A percentile compares a stretch with the other conserved stretches of the same genome.
Conservation (phyloP, 2,329 filamentous ascomycete species). For the Epichloe glyceriae region DNA sequence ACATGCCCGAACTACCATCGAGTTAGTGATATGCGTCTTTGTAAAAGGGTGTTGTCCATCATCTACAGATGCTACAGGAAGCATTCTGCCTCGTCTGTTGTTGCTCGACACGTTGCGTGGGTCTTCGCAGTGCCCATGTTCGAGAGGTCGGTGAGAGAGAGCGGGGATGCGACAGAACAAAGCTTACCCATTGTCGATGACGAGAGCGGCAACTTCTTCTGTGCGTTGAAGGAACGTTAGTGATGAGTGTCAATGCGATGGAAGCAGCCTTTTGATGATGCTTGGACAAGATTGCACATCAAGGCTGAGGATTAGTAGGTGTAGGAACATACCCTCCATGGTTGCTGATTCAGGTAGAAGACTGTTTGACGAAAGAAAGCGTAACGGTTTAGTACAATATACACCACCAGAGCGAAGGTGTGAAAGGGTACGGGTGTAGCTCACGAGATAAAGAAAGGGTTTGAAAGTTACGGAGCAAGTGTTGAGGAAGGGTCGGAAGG, state of each 20-base stretch:
- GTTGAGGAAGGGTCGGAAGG: conserved; percentile 11
- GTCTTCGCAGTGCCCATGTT: conserved; percentile 4
- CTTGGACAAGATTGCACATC: background rate
- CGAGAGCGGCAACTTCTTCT: conserved; percentile 99
- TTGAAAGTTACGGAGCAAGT: conserved; percentile 5
- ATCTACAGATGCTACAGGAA: background rate
- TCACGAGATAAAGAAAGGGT: conserved; percentile 10
- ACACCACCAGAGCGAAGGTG: background rate
- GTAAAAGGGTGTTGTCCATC: background rate
- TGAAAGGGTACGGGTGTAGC: conserved; percentile 7
- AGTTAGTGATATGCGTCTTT: conserved; percentile 24
- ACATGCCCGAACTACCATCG: conserved; percentile 89
- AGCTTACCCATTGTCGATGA: conserved; percentile 99
- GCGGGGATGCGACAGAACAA: conserved; percentile 11
- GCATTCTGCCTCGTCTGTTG: background rate
- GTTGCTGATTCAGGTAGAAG: conserved; percentile 32
- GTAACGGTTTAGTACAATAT: conserved; percentile 4
- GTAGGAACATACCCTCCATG: conserved; percentile 39
- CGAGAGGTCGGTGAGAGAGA: conserved; percentile 25
- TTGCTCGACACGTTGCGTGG: conserved; percentile 1
- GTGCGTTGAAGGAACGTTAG: conserved; percentile 34
- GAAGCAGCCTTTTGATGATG: background rate
- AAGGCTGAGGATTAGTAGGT: background rate
- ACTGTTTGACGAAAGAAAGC: conserved; percentile 13
- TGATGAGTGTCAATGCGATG: conserved; percentile 11